phyloP scores from a whole-genome alignment of 1,284 basidiomycete species.

The Porodaedalea pini region DNA sequence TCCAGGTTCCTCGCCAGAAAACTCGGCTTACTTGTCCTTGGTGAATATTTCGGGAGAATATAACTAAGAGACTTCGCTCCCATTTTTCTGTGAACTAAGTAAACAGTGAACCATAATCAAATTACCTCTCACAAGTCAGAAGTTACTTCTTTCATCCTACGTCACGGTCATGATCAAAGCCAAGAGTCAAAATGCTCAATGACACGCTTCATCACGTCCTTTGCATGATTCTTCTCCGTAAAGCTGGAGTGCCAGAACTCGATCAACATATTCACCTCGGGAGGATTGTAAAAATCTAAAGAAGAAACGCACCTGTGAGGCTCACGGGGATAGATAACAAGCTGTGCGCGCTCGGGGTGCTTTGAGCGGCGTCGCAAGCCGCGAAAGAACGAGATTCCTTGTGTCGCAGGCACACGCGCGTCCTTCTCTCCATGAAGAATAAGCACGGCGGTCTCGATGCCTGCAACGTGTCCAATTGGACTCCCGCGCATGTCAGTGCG shows the following conservation, averaged over 20 bases:
- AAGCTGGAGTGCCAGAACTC: constrained; percentile 7
- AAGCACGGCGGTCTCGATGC: constrained; percentile 22
- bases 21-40: no score
- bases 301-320: constrained; percentile 19
- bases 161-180: constrained; percentile 14
- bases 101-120: no score
- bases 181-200: constrained; percentile 22
- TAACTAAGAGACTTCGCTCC: no score
- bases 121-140: no score
- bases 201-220: constrained; percentile 22
- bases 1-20: no score
- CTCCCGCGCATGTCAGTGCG: constrained; percentile 11
- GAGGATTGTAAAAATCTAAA: background rate
- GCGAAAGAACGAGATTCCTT: constrained; percentile 22
- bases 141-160: no score
- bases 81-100: no score
- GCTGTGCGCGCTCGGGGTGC: constrained; percentile 20
- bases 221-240: constrained; percentile 22
- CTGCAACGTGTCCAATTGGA: constrained; percentile 20
- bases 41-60: no score
- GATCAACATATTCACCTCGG: background rate
- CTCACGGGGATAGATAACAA: constrained; percentile 24
- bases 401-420: constrained; percentile 19
- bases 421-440: constrained; percentile 24
- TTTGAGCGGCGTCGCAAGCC: constrained; percentile 20